These are phyloP conservation scores for Pseudocercospora fijiensis DNA, from an alignment of 2,329 filamentous ascomycete species.

Conservation along the genomic window DNA sequence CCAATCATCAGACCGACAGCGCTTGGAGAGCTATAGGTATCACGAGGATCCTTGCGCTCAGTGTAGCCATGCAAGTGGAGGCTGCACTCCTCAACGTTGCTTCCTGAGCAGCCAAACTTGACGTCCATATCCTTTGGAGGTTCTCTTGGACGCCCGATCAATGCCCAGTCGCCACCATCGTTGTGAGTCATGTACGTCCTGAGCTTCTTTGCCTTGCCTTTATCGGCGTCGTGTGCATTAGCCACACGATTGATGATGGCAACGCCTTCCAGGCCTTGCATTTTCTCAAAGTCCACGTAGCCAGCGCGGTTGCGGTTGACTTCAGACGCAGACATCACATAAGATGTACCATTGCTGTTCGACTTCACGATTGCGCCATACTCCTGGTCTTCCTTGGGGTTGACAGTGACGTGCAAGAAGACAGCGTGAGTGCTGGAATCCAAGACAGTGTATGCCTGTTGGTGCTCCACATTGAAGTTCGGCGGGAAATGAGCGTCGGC, in stretches of 20 bases:
- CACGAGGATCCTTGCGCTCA: conserved; percentile 75
- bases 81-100: conserved; percentile 66
- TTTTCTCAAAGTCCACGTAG: conserved; percentile 95
- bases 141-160: conserved; percentile 68
- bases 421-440: conserved; percentile 93
- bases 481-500: conserved; percentile 81
- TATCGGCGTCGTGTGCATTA: conserved; percentile 65
- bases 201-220: conserved; percentile 70
- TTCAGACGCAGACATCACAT: conserved; percentile 75
- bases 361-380: conserved; percentile 94
- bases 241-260: conserved; percentile 80
- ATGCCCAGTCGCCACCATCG: conserved; percentile 84
- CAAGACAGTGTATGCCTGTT: conserved; percentile 85
- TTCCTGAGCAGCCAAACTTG: conserved; percentile 60
- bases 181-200: conserved; percentile 95
- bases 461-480: conserved; percentile 75
- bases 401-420: conserved; percentile 87
- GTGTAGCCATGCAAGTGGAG: conserved; percentile 96
- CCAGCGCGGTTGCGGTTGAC: conserved; percentile 77
- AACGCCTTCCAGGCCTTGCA: conserved; percentile 87
- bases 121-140: conserved; percentile 65
- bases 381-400: conserved; percentile 61
- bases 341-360: conserved; percentile 96
- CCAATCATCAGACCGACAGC: conserved; percentile 90
- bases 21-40: conserved; percentile 83